Evolutionary conservation across 495 filamentous ascomycete genomes (phyloP).

Genomic region (Parathielavia appendiculata): DNA sequence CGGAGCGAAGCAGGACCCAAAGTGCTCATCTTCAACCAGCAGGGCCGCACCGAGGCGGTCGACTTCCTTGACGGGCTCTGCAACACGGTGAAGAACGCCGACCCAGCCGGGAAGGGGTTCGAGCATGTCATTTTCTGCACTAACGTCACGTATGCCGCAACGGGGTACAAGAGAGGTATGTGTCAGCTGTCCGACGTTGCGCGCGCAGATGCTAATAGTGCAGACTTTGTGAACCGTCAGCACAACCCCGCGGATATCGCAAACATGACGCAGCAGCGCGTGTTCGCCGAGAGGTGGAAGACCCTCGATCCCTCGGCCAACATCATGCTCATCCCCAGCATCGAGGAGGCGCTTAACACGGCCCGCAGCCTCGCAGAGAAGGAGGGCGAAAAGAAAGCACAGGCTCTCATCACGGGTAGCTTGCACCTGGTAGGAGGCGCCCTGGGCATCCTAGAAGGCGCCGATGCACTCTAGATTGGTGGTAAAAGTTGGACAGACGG

Average conservation of each 20-base stretch:
- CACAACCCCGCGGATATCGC: slow-evolving; percentile 62
- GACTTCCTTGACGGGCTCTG: slow-evolving; percentile 64
- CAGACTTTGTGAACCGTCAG: slow-evolving; percentile 73
- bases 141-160: slow-evolving; percentile 69
- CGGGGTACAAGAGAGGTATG: slow-evolving; percentile 57
- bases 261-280: slow-evolving; percentile 65
- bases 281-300: slow-evolving; percentile 68
- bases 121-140: slow-evolving; percentile 83
- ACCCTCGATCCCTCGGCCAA: slow-evolving; percentile 56
- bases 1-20: slow-evolving; percentile 32
- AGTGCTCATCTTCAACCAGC: slow-evolving; percentile 95
- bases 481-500: background rate
- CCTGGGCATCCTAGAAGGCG: slow-evolving; percentile 44
- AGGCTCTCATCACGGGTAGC: slow-evolving; percentile 58
- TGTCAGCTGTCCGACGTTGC: slow-evolving; percentile 21
- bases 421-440: slow-evolving; percentile 58
- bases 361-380: slow-evolving; percentile 49
- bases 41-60: slow-evolving; percentile 72
- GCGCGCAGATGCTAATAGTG: slow-evolving; percentile 39
- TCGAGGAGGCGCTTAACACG: slow-evolving; percentile 77
- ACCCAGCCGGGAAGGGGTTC: slow-evolving; percentile 51
- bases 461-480: slow-evolving; percentile 35
- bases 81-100: slow-evolving; percentile 44
- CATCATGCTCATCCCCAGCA: slow-evolving; percentile 64
- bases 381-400: slow-evolving; percentile 30